Evolutionary conservation across 441 rosid genomes (phyloP).

Genomic region (Aquilaria agallochum): DNA sequence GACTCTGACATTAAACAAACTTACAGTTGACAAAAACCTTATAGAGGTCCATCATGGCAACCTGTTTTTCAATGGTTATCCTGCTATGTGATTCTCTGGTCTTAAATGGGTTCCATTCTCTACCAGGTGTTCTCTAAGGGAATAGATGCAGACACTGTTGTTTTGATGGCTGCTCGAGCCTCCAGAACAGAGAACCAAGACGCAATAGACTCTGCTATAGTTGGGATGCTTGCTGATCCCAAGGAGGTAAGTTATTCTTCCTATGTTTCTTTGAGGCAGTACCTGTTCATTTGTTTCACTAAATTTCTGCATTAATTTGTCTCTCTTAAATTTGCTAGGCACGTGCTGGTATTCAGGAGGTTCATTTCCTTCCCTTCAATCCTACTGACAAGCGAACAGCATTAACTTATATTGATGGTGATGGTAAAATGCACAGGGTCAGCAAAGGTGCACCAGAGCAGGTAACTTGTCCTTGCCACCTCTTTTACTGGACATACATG

Average conservation of each 20-base stretch:
- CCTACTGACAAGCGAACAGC: conserved; percentile 98
- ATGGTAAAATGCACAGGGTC: conserved; percentile 93
- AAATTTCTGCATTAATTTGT: conserved; percentile 1
- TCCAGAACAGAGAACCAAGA: conserved; percentile 90
- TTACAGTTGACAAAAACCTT: conserved; percentile 87
- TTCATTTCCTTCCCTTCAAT: conserved; percentile 95
- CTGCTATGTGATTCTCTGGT: conserved; percentile 1
- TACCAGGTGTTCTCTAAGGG: conserved; percentile 82
- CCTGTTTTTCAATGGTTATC: conserved; percentile 5
- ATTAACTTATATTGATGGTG: conserved; percentile 65
- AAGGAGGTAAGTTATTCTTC: conserved; percentile 57
- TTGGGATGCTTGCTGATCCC: conserved; percentile 94
- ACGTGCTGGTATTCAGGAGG: conserved; percentile 84
- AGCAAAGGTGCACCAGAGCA: conserved; percentile 99
- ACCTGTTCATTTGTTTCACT: conserved; percentile 2
- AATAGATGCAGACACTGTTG: conserved; percentile 77
- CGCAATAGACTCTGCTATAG: conserved; percentile 93
- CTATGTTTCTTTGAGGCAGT: not conserved
- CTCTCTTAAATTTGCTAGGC: conserved; percentile 44
- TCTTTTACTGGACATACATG: not conserved
- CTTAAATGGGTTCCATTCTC: conserved; percentile 18
- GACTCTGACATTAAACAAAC: conserved; percentile 85
- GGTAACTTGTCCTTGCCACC: conserved; percentile 34
- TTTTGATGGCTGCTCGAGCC: conserved; percentile 94
- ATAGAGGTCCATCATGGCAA: conserved; percentile 53